phyloP scores from a whole-genome alignment of 1,284 basidiomycete species.

The Schizophyllum commune region DNA sequence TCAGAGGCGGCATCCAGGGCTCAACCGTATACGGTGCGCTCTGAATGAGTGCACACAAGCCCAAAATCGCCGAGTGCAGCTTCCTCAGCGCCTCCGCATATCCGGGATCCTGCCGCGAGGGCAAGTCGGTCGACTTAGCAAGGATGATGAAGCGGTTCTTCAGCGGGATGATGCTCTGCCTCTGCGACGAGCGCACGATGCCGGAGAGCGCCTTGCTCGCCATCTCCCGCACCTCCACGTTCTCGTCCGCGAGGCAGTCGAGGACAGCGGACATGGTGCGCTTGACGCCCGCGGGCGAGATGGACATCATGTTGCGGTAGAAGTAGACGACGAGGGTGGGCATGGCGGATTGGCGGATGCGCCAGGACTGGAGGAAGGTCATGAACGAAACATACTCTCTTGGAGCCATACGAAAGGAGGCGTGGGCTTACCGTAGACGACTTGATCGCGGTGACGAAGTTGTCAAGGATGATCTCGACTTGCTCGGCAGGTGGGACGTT shows the following conservation, averaged over 20 bases:
- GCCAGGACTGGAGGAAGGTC: constrained; percentile 53
- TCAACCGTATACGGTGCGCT: constrained; percentile 76
- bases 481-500: constrained; percentile 57
- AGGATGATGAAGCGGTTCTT: constrained; percentile 79
- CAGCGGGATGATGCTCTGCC: constrained; percentile 79
- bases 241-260: constrained; percentile 82
- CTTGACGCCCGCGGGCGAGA: constrained; percentile 58
- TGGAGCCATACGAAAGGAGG: constrained; percentile 7
- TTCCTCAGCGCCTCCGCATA: constrained; percentile 73
- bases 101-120: constrained; percentile 59
- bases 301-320: constrained; percentile 76
- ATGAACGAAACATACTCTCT: too few species aligned
- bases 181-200: constrained; percentile 88
- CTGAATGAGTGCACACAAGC: constrained; percentile 79
- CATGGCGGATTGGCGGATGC: constrained; percentile 66
- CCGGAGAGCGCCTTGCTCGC: constrained; percentile 88
- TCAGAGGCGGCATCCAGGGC: constrained; percentile 70
- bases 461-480: constrained; percentile 49
- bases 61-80: constrained; percentile 87
- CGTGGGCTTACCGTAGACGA: constrained; percentile 48
- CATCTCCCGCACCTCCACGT: constrained; percentile 91
- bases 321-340: constrained; percentile 78
- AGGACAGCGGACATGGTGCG: constrained; percentile 77
- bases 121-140: constrained; percentile 59
- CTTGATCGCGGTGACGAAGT: constrained; percentile 60